Conservation (phyloP, 164 flowering plant genomes). For the Cinnamomum chago region DNA sequence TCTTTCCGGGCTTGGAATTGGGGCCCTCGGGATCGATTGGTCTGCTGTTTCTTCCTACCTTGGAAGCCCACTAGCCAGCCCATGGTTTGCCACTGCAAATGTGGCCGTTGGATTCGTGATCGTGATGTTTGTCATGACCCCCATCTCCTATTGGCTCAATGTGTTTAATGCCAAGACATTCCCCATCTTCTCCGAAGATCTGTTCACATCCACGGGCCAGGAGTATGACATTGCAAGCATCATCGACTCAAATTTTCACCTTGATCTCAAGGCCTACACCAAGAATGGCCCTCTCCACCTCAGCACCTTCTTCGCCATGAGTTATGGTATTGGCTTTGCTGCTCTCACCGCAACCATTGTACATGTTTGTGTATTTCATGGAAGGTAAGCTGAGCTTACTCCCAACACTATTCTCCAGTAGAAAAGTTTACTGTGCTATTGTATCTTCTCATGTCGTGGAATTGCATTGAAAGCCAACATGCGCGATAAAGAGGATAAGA, state of each 20-base stretch:
- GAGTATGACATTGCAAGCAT: slow-evolving; percentile 51
- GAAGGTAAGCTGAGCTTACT: slow-evolving; percentile 40
- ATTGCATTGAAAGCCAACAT: too few relatives aligned
- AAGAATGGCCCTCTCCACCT: slow-evolving; percentile 55
- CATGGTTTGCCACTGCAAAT: slow-evolving; percentile 89
- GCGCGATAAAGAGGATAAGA: too few relatives aligned
- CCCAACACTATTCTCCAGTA: too few relatives aligned
- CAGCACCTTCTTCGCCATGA: slow-evolving; percentile 68
- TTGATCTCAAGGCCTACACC: slow-evolving; percentile 51
- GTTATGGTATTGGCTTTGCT: slow-evolving; percentile 71
- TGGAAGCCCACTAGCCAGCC: slow-evolving; percentile 83
- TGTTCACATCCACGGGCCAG: slow-evolving; percentile 48
- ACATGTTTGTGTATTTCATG: slow-evolving; percentile 71
- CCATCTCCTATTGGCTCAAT: slow-evolving; percentile 59
- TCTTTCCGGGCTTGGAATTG: slow-evolving; percentile 63
- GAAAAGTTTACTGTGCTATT: too few relatives aligned
- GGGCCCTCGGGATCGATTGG: slow-evolving; percentile 71
- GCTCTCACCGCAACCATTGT: slow-evolving; percentile 62
- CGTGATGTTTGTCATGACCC: slow-evolving; percentile 60
- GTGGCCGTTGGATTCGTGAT: slow-evolving; percentile 58
- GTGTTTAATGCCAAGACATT: slow-evolving; percentile 68
- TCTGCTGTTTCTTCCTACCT: slow-evolving; percentile 66
- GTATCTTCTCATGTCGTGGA: too few relatives aligned
- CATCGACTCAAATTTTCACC: slow-evolving; percentile 50
- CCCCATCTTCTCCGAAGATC: slow-evolving; percentile 52